Base-by-base conservation (phyloP, 1,284 basidiomycete species). In the Naganishia sp. region DNA sequence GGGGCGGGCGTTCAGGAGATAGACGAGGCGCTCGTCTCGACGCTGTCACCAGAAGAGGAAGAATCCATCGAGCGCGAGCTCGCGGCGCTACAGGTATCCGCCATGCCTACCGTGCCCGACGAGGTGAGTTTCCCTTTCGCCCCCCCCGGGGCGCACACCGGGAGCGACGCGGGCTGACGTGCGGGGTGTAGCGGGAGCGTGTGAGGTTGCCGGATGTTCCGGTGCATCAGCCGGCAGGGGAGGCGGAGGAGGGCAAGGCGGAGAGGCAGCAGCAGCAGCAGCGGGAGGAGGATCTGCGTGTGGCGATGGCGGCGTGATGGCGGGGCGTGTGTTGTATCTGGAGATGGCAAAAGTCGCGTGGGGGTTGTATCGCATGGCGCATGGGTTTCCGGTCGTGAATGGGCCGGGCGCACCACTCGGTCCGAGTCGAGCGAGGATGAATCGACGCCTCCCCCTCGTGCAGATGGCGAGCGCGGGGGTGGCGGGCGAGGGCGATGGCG, bases 51-150 rank as follows among this genome's bases (percentile, higher is more conserved):
- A 5, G 94, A 95, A 64, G 96, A 99, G 66, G 95, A 99, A 76
- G 94, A 96, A 59, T 89, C 87, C 11, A 95, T 99, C 0, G 90
- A 94, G 74, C 82, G 82, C 4, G 95, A 99, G 75, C 82, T 97
- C 4, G 36, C 36, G 36, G 36, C 7, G 61, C 78, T 97, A 21
- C 86, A 94, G 75, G 79, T 78, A 31, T 87, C 88, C 73, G 80
- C 84, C 7, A 45, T 55, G 18, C 57, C 84, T 31, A 56, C 45
- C 33, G 65, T 88, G 15, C 66, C 59, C 16, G 55, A 59, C 48
- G 36, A 55, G 28, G 46, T 61, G 36, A 39, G 46, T 52, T 21
- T 21, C 21, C 21, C 21, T 21, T 21, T 21, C 21, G 21, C 21
- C 21, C 21, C 21, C 36, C n/a, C 45, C 48, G 9, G 10, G 3